Percentiles rank a stretch among this genome's conserved stretches.
phyloP scores from a whole-genome alignment of 441 rosid species.

The Arabidopsis hybrid region DNA sequence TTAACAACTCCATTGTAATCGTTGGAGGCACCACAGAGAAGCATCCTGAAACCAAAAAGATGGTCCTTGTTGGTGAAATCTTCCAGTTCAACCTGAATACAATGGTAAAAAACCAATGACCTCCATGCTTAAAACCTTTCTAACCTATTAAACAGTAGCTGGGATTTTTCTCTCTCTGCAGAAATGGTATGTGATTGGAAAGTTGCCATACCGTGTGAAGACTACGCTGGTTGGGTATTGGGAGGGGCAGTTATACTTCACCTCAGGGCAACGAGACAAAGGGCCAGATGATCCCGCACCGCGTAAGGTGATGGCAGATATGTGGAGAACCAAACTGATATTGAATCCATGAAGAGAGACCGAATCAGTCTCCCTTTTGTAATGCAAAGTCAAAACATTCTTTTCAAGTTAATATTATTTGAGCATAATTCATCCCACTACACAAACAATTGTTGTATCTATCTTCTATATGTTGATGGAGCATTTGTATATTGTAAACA shows the following conservation, averaged over 20 bases:
- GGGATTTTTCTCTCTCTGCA: conserved; percentile 43
- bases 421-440: conserved; percentile 31
- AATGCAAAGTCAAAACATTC: conserved; percentile 23
- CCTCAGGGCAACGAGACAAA: conserved; percentile 94
- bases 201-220: conserved; percentile 91
- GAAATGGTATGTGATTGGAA: conserved; percentile 92
- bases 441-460: conserved; percentile 13
- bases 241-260: conserved; percentile 87
- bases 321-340: conserved; percentile 92
- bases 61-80: conserved; percentile 86
- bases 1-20: conserved; percentile 80
- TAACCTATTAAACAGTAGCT: conserved; percentile 27
- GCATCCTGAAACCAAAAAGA: conserved; percentile 89
- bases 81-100: conserved; percentile 81
- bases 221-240: conserved; percentile 86
- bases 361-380: conserved; percentile 13
- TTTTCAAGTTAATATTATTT: conserved; percentile 28
- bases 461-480: conserved; percentile 8
- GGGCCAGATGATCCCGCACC: conserved; percentile 89
- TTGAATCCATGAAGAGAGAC: conserved; percentile 41
- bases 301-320: conserved; percentile 77
- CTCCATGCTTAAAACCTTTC: not conserved
- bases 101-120: conserved; percentile 50
- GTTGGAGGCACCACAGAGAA: conserved; percentile 97
- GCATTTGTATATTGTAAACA: conserved; percentile 39